Evolutionary conservation across 164 flowering plant genomes (phyloP), one percentile per base, ranked within the genome.

Genomic region (Annona cherimola): DNA sequence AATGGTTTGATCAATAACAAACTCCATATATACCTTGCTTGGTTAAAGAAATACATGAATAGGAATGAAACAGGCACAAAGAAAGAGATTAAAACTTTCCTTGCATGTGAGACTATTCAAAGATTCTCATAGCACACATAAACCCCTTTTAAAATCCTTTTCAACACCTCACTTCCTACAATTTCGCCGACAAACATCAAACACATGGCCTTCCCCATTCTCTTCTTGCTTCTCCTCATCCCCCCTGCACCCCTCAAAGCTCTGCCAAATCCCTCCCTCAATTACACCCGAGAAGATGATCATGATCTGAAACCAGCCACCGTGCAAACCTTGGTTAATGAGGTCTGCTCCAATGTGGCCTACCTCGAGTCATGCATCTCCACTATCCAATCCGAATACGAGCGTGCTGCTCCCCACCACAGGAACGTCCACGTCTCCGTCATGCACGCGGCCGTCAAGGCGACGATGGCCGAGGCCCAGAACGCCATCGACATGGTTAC

Each of bases 401-500:
- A 65, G 42, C 40, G 41, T 3, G 18, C 39, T 44, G 74, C 69
- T 63, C 2, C 11, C 9, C 57, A 50, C 9, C 26, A 64, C 1
- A 5, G 44, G 42, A 73, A 18, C 70, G 81, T 84, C 0, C 57
- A 50, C 11, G 62, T 45, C 12, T 85, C 93, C 4, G 55, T 93
- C 73, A 74, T 93, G 2, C 68, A 60, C n/a, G 94, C 93, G 0
- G 94, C 93, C 2, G 77, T 91, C 0, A 78, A 73, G 44, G 73
- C 76, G 20, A 78, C 95, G 3, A 85, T 91, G 54, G 61, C 77
- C 7, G 87, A 87, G 79, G 90, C 89, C 4, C 77, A 76, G 69
- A 70, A 40, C 3, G 90, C 88, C 45, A 79, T 89, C 1, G 75
- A 78, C 16, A 68, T 64, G 68, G 67, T 93, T 12, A 74, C 92